These are phyloP conservation scores for Bimuria novae-zelandiae DNA, from an alignment of 2,329 filamentous ascomycete species.

Conservation along the genomic window DNA sequence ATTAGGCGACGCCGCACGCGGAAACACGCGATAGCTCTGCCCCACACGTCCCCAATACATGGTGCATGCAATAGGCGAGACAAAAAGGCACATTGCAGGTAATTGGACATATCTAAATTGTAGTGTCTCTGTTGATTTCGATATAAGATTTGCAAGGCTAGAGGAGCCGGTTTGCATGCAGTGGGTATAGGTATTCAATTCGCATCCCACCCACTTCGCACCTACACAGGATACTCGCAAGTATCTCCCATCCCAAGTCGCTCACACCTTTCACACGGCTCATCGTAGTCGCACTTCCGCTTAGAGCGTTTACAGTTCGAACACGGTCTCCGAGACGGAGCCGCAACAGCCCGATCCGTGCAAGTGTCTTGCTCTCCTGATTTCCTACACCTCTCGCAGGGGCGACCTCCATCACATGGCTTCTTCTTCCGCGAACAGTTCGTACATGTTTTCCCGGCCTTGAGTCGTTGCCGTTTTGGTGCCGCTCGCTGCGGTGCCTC, in stretches of 20 bases:
- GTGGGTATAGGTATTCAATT: too few relatives aligned
- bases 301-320: slow-evolving; percentile 1
- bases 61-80: too few relatives aligned
- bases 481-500: background rate
- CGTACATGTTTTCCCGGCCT: background rate
- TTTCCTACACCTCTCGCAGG: background rate
- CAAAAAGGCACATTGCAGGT: too few relatives aligned
- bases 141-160: too few relatives aligned
- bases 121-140: too few relatives aligned
- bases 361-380: background rate
- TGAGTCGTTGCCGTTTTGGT: background rate
- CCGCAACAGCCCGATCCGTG: background rate
- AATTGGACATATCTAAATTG: too few relatives aligned
- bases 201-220: too few relatives aligned
- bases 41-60: too few relatives aligned
- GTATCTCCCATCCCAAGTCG: background rate
- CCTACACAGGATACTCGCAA: background rate
- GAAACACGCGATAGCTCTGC: too few relatives aligned
- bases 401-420: background rate
- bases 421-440: slow-evolving; percentile 1
- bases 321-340: background rate
- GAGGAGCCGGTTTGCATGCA: too few relatives aligned
- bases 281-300: background rate
- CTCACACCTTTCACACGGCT: slow-evolving; percentile 1
- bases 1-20: too few relatives aligned